phyloP scores from a whole-genome alignment of 2,329 filamentous ascomycete species.

The Phaeosphaeriaceae sp. region DNA sequence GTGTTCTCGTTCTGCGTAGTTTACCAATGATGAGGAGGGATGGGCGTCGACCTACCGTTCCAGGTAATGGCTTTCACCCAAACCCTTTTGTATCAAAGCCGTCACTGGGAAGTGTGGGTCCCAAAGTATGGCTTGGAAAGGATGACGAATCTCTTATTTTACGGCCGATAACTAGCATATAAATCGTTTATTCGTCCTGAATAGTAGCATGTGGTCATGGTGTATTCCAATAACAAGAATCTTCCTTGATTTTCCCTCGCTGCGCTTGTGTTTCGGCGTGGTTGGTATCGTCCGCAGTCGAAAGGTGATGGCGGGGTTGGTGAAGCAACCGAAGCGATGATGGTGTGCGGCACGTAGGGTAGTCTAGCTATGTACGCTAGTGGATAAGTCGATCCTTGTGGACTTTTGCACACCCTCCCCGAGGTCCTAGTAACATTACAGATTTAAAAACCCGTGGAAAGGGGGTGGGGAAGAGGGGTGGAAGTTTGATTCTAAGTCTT shows the following conservation, averaged over 20 bases:
- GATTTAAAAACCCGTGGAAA: no score
- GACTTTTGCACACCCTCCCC: neutral
- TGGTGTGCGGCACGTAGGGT: constrained; percentile 14
- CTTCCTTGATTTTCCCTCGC: constrained; percentile 17
- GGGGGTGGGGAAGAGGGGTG: no score
- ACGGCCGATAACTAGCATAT: constrained; percentile 11
- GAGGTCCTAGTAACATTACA: no score
- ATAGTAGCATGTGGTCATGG: constrained; percentile 10
- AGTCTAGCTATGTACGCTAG: constrained; percentile 7
- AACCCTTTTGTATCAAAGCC: neutral
- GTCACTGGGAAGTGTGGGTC: constrained; percentile 2
- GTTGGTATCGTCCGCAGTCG: constrained; percentile 25
- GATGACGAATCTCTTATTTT: constrained; percentile 9
- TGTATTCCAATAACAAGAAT: constrained; percentile 1
- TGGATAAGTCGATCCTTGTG: constrained; percentile 9
- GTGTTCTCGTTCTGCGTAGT: constrained; percentile 11
- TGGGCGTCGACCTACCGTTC: constrained; percentile 8
- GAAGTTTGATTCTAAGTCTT: no score
- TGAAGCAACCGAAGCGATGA: constrained; percentile 8
- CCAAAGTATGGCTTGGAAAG: neutral
- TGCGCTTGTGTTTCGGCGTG: constrained; percentile 35
- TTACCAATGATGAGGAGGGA: constrained; percentile 22
- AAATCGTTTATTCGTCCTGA: constrained; percentile 1
- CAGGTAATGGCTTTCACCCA: neutral
- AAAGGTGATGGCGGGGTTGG: constrained; percentile 31